Conservation (phyloP, 371 early-diverging fungal genomes). For the Apophysomyces variabilis region DNA sequence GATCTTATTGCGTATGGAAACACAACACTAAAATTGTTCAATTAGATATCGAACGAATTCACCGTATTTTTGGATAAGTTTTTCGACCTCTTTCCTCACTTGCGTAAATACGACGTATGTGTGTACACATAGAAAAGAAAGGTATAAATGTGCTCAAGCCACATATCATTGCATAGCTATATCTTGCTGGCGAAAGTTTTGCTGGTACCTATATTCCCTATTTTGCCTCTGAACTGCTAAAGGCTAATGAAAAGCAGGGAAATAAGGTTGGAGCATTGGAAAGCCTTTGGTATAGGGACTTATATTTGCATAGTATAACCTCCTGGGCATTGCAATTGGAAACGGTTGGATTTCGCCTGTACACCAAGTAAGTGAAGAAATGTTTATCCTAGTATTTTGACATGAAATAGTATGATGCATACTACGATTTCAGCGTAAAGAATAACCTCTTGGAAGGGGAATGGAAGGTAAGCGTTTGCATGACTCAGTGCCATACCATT, state of each 20-base stretch:
- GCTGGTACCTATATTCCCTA: constrained; percentile 90
- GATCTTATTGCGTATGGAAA: neutral
- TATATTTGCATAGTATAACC: constrained; percentile 41
- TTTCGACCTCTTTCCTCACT: constrained; percentile 66
- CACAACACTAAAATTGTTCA: neutral
- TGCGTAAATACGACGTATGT: constrained; percentile 51
- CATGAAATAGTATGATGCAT: constrained; percentile 54
- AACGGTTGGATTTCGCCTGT: constrained; percentile 90
- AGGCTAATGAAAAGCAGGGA: constrained; percentile 49
- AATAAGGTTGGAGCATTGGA: constrained; percentile 12
- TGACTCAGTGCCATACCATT: neutral
- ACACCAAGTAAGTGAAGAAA: constrained; percentile 59
- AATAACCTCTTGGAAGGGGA: constrained; percentile 44
- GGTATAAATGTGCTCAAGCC: constrained; percentile 9
- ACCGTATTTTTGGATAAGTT: constrained; percentile 66
- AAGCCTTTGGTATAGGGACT: neutral
- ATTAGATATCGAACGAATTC: constrained; percentile 60
- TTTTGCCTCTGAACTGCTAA: constrained; percentile 64
- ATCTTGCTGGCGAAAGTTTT: constrained; percentile 86
- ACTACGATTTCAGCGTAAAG: constrained; percentile 50
- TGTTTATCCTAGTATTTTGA: neutral
- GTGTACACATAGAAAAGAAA: constrained; percentile 3
- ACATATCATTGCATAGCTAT: constrained; percentile 51
- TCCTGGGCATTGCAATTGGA: constrained; percentile 78
- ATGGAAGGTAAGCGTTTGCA: constrained; percentile 34